A percentile compares a stretch with the other conserved stretches of the same genome.
phyloP scores from a whole-genome alignment of 164 flowering plant species.

The Tetrastigma voinierianum region DNA sequence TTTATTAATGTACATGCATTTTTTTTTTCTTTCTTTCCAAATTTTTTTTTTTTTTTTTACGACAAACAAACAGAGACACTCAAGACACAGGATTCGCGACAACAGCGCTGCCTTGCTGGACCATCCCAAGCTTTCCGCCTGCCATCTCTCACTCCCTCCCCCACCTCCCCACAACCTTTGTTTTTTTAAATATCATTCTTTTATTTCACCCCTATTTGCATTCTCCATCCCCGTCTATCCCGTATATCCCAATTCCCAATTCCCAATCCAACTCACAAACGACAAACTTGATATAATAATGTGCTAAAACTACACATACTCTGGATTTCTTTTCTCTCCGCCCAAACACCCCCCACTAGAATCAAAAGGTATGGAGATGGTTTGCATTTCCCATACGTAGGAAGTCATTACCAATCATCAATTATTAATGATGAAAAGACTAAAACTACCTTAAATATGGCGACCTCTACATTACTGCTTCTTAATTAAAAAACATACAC shows the following conservation, averaged over 20 bases:
- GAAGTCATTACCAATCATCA: not conserved
- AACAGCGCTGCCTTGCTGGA: conserved; percentile 15
- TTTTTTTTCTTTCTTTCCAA: no score
- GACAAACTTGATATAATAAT: no score
- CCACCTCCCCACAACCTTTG: not conserved
- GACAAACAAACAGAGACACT: not conserved
- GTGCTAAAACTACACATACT: no score
- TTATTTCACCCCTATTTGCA: not conserved
- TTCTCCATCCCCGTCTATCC: no score
- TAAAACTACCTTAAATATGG: not conserved
- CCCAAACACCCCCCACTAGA: no score
- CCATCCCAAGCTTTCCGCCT: not conserved
- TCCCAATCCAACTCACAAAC: no score
- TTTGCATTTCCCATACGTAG: not conserved
- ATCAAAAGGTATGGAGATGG: no score
- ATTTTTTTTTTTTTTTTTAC: no score
- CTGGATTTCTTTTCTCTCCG: no score
- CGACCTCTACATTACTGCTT: not conserved
- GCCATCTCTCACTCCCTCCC: conserved; percentile 1
- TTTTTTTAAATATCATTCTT: not conserved
- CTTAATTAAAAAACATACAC: no score
- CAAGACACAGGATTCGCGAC: conserved; percentile 7
- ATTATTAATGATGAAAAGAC: not conserved
- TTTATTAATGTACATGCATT: no score
- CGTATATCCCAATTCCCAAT: no score